Evolutionary conservation across 2,329 filamentous ascomycete species (phyloP).

Genomic region (Diaporthe sp.): DNA sequence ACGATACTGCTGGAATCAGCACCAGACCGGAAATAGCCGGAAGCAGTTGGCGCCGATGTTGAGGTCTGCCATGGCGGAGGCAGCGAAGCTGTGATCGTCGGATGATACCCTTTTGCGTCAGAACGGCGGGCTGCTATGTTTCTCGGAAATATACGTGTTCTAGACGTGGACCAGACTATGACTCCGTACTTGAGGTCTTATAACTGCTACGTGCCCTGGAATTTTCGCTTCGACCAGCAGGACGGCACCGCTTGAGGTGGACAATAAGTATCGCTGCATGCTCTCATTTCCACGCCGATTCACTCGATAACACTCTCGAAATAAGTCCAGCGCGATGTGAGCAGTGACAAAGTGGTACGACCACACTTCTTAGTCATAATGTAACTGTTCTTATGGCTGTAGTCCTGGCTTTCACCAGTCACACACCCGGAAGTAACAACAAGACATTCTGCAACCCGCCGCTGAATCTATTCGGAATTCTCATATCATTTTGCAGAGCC

Average conservation of each 20-base stretch:
- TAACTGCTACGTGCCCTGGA: not conserved
- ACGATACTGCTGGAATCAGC: constrained; percentile 78
- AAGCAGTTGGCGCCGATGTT: constrained; percentile 80
- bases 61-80: constrained; percentile 65
- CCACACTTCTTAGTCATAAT: not conserved
- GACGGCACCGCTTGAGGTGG: not conserved
- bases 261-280: not conserved
- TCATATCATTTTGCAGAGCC: too few relatives aligned
- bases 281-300: not conserved
- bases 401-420: not conserved
- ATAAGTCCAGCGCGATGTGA: not conserved
- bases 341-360: not conserved
- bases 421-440: not conserved
- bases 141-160: not conserved
- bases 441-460: constrained; percentile 1
- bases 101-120: constrained; percentile 27
- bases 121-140: too few relatives aligned
- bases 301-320: not conserved
- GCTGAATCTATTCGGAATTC: not conserved
- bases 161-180: not conserved
- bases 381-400: too few relatives aligned
- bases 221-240: not conserved
- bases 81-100: constrained; percentile 43
- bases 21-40: constrained; percentile 70
- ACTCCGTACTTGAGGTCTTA: not conserved